Base-by-base conservation (phyloP, 805 yeast species). In the Wickerhamomyces mucosus region DNA sequence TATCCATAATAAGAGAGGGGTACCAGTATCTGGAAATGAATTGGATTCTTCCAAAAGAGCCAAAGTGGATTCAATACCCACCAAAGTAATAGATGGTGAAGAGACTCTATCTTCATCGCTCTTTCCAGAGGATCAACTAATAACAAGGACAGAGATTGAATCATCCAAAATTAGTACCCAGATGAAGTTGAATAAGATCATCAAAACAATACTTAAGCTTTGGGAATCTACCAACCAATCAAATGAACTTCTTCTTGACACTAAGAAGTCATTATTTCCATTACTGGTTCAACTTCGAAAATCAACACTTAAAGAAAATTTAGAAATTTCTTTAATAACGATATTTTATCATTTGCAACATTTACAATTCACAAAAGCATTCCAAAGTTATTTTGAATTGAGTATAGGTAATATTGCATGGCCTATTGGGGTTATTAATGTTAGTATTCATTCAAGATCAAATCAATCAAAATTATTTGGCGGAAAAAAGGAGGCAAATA, bases 391-490 rank as follows among this genome's bases (percentile, higher is more conserved):
- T 44, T 58, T 84, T 62, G 69, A 78, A 39, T 56, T 85, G 35
- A 78, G 89, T 47, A 78, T 85, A 13, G 96, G 95, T 1, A 82
- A 83, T 43, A 84, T 80, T 3, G 88, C 92, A 5, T 85, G 94
- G 94, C 96, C 96, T 3, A 79, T 84, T 41, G 96, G 95, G 18
- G 81, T 85, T 11, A 61, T 74, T 7, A 72, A 72, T 35, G 79
- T 85, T 12, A 85, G 92, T 29, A 82, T 85, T 36, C 95, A 84
- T 50, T 77, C 75, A 9, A 59, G 94, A 37, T 69, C 76, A 34
- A 75, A 80, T 1, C 75, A 71, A 32, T 63, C 66, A 35, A 71
- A 69, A 41, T 68, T 78, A 21, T 64, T 72, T 6, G 73, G 75
- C 14, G 64, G 63, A 28, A 59, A 62, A 18, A 16, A 23, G 6